Base-by-base conservation (phyloP, 2,329 filamentous ascomycete species). In the Lecanicillium sp. region DNA sequence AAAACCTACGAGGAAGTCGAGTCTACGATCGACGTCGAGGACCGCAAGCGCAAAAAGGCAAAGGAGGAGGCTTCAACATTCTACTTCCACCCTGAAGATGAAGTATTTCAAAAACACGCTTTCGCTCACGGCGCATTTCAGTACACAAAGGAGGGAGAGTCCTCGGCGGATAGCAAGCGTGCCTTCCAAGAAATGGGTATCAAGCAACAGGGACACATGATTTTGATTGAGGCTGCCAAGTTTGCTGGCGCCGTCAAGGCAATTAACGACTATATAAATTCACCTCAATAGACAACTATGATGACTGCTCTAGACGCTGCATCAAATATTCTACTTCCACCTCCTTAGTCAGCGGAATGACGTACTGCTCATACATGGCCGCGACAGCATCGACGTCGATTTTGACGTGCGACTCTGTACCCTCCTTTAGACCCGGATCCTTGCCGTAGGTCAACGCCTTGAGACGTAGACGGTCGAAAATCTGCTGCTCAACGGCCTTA, bases 271-370 rank as follows among this genome's bases (percentile, higher is more conserved):
- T 94, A 88, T 60, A 57, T 95, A 47, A 75, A 69, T 50, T 65
- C 73, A 44, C 61, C 66, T 47, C 59, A 64, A 62, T 67, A 54
- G 58, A 49, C 39, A 33, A 33, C 17, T 42, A 56, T 37, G 51
- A 41, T 30, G 48, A 53, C 47, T 55, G 57, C 38, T 78, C 76
- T 38, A 98, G 67, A 46, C 92, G 76, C 63, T 96, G 87, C 86
- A 98, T 94, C 50, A 98, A 69, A 59, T 98, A 98, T 52, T 98
- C 92, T 9, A 98, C 88, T 69, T 98, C 92, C 29, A 98, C 90
- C 47, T 88, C 83, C 63, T 98, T 98, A n/a, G 92, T 98, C 59
- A 96, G 64, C 1, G 92, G 92, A 51, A 98, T 98, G 44, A 98
- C 89, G 63, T 85, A 85, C 59, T 95, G 77, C 72, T 79, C 78